Evolutionary conservation across 495 filamentous ascomycete species (phyloP).

Genomic region (Penicillium psychrofluorescens): DNA sequence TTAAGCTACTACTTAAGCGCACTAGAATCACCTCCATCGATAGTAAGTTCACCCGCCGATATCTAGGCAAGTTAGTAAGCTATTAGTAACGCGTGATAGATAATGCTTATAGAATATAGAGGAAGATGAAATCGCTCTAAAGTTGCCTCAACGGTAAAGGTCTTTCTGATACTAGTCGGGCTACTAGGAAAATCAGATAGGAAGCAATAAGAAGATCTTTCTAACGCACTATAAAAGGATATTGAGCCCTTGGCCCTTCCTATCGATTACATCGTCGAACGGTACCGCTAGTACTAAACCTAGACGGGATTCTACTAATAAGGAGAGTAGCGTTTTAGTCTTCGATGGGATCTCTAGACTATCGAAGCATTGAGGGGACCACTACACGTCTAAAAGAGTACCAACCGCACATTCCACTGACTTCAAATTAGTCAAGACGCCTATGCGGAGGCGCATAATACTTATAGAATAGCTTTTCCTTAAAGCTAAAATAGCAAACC

Average conservation of each 20-base stretch:
- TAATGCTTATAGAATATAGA: conserved; percentile 16
- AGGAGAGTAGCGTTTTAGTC: conserved; percentile 20
- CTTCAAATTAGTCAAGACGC: conserved; percentile 7
- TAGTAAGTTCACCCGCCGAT: conserved; percentile 14
- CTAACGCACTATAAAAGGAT: conserved; percentile 12
- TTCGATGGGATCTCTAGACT: conserved; percentile 11
- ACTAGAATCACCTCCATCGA: conserved; percentile 11
- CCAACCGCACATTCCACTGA: conserved; percentile 26
- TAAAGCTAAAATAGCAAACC: conserved; percentile 20
- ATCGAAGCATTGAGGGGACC: conserved; percentile 15
- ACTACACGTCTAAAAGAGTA: conserved; percentile 22
- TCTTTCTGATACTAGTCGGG: conserved; percentile 26
- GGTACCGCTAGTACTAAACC: conserved; percentile 13
- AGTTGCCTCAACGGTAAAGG: conserved; percentile 24
- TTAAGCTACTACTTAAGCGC: conserved; percentile 14
- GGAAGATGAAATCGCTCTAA: conserved; percentile 19
- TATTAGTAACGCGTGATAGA: background rate
- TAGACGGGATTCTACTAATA: conserved; percentile 15
- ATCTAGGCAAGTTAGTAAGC: conserved; percentile 10
- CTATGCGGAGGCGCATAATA: conserved; percentile 1
- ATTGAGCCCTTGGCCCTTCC: conserved; percentile 18
- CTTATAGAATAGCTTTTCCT: conserved; percentile 22
- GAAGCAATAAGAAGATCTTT: background rate
- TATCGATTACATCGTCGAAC: conserved; percentile 17
- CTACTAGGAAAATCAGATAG: conserved; percentile 14